Evolutionary conservation across 495 filamentous ascomycete genomes (phyloP).

Genomic region (Apiosordaria backusii): DNA sequence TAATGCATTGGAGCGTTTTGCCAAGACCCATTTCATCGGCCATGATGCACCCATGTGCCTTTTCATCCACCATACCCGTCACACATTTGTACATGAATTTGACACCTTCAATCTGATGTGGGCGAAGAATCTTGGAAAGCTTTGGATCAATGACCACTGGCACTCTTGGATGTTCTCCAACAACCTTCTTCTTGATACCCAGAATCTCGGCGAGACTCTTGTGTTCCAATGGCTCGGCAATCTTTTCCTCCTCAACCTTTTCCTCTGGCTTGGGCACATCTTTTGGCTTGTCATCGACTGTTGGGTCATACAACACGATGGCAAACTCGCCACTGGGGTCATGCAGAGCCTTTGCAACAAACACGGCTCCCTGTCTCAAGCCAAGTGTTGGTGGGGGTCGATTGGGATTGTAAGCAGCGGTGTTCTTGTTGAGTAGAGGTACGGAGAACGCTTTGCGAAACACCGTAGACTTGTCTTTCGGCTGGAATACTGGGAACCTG

Average conservation of each 20-base stretch:
- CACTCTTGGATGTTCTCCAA: slow-evolving; percentile 76
- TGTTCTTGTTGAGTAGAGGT: slow-evolving; percentile 78
- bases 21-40: slow-evolving; percentile 98
- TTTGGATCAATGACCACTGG: slow-evolving; percentile 96
- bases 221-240: slow-evolving; percentile 82
- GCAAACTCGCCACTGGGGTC: slow-evolving; percentile 95
- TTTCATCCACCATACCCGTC: slow-evolving; percentile 88
- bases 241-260: slow-evolving; percentile 48
- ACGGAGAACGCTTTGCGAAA: slow-evolving; percentile 83
- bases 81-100: slow-evolving; percentile 96
- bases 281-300: slow-evolving; percentile 76
- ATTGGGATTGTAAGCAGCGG: slow-evolving; percentile 65
- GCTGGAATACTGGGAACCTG: slow-evolving; percentile 82
- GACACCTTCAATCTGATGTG: slow-evolving; percentile 97
- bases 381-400: slow-evolving; percentile 83
- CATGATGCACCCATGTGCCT: slow-evolving; percentile 98
- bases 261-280: slow-evolving; percentile 52
- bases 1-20: slow-evolving; percentile 74
- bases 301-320: slow-evolving; percentile 95
- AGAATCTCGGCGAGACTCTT: slow-evolving; percentile 95
- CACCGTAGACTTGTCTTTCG: slow-evolving; percentile 77
- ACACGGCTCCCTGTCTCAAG: slow-evolving; percentile 75
- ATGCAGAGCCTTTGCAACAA: slow-evolving; percentile 87
- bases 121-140: slow-evolving; percentile 85
- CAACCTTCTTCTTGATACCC: slow-evolving; percentile 86